Percentiles rank a stretch among this genome's conserved stretches.
phyloP scores from a whole-genome alignment of 164 flowering plant genomes.

The Magnolia officinalis region DNA sequence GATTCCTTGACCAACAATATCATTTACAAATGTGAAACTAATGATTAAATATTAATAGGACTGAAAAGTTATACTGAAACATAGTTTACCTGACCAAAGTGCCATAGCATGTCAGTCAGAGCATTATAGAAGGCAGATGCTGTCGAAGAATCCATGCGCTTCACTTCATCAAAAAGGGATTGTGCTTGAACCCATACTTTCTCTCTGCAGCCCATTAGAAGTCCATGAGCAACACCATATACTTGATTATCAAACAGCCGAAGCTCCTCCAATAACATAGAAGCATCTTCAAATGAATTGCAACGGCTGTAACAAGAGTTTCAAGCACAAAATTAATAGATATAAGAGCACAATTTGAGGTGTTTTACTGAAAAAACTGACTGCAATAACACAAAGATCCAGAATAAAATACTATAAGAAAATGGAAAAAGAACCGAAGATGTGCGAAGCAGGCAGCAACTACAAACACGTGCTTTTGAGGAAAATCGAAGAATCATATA shows the following conservation, averaged over 20 bases:
- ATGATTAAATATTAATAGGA: neutral
- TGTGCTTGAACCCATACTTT: conserved; percentile 76
- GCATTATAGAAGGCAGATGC: conserved; percentile 99
- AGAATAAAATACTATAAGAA: neutral
- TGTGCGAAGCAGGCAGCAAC: neutral
- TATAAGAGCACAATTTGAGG: neutral
- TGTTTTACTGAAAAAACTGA: neutral
- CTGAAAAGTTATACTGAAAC: neutral
- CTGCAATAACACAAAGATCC: neutral
- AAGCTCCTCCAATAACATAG: conserved; percentile 86
- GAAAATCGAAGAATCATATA: too few relatives aligned
- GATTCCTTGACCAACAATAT: too few relatives aligned
- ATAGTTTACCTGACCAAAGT: conserved; percentile 84
- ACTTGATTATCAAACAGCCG: conserved; percentile 81
- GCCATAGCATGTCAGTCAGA: conserved; percentile 97
- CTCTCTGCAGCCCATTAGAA: conserved; percentile 74
- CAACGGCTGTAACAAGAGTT: conserved; percentile 69
- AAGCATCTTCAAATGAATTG: conserved; percentile 89
- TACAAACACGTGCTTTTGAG: neutral
- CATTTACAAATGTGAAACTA: neutral
- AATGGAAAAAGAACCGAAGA: neutral
- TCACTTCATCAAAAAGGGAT: conserved; percentile 85
- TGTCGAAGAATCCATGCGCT: conserved; percentile 81
- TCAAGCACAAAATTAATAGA: conserved; percentile 8
- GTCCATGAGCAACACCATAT: conserved; percentile 96